phyloP scores from a whole-genome alignment of 1,139 yeast species.

The Fermentozyma sake region DNA sequence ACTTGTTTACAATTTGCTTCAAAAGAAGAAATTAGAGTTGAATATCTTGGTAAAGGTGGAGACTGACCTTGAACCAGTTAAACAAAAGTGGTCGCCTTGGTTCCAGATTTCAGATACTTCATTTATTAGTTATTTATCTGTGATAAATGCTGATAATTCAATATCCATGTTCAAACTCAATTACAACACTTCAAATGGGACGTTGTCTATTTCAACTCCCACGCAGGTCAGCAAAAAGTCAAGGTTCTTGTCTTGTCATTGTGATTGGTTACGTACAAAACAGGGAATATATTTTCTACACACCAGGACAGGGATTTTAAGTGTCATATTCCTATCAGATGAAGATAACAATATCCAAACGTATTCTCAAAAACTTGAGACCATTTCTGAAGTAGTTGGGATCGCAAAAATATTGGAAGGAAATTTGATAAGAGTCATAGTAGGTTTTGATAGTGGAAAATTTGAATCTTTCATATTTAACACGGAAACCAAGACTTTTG shows the following conservation, averaged over 20 bases:
- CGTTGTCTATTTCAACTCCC: conserved; percentile 1
- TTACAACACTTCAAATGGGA: conserved; percentile 4
- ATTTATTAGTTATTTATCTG: conserved; percentile 10
- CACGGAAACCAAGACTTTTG: conserved; percentile 2
- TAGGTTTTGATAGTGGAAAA: conserved; percentile 28
- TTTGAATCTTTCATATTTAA: conserved; percentile 17
- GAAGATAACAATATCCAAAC: too few species aligned
- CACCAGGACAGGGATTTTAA: too few species aligned
- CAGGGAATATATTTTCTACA: too few species aligned
- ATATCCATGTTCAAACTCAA: conserved; percentile 9
- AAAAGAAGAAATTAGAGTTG: conserved; percentile 4
- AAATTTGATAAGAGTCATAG: conserved; percentile 4
- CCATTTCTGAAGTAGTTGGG: conserved; percentile 6
- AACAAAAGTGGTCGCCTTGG: conserved; percentile 24
- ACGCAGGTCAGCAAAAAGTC: conserved; percentile 1
- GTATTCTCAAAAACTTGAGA: too few species aligned
- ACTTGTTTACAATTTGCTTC: conserved; percentile 12
- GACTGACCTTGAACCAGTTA: conserved; percentile 10
- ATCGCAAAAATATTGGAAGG: conserved; percentile 1
- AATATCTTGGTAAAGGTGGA: too few species aligned
- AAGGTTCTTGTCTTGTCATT: conserved; percentile 5
- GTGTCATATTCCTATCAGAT: too few species aligned
- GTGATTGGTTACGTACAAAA: too few species aligned
- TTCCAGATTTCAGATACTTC: conserved; percentile 1
- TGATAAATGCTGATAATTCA: conserved; percentile 16